phyloP scores from a whole-genome alignment of 1,284 basidiomycete species.

The Pyrrhoderma lamaoense region DNA sequence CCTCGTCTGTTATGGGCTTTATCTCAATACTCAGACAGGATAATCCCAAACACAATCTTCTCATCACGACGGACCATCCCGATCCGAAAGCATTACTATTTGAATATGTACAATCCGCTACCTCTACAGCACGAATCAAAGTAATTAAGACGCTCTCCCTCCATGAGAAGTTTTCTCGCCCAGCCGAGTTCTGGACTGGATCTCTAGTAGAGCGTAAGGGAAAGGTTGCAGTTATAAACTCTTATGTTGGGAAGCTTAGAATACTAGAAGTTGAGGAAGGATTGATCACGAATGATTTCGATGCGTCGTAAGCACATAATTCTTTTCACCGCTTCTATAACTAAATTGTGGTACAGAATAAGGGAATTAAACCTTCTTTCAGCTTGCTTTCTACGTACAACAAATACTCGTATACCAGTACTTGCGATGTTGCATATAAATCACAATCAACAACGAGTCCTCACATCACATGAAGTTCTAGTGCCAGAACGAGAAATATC shows the following conservation, averaged over 20 bases:
- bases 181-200: constrained; percentile 61
- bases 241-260: constrained; percentile 63
- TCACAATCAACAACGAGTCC: constrained; percentile 7
- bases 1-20: not conserved
- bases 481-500: constrained; percentile 16
- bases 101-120: constrained; percentile 31
- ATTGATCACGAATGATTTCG: constrained; percentile 46
- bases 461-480: constrained; percentile 17
- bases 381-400: constrained; percentile 19
- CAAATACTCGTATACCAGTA: constrained; percentile 9
- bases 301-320: constrained; percentile 60
- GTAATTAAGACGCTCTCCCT: constrained; percentile 41
- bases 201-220: constrained; percentile 55
- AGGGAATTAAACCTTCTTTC: constrained; percentile 71
- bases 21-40: constrained; percentile 29
- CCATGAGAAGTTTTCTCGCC: constrained; percentile 46
- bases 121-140: constrained; percentile 31
- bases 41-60: constrained; percentile 40
- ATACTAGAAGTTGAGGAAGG: constrained; percentile 49
- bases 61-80: constrained; percentile 66
- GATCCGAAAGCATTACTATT: constrained; percentile 62
- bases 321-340: too few relatives aligned
- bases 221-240: constrained; percentile 51
- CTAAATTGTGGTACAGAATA: constrained; percentile 38
- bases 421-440: constrained; percentile 16